Base-by-base conservation (phyloP, 2,329 filamentous ascomycete species). In the Curvularia spicifera region DNA sequence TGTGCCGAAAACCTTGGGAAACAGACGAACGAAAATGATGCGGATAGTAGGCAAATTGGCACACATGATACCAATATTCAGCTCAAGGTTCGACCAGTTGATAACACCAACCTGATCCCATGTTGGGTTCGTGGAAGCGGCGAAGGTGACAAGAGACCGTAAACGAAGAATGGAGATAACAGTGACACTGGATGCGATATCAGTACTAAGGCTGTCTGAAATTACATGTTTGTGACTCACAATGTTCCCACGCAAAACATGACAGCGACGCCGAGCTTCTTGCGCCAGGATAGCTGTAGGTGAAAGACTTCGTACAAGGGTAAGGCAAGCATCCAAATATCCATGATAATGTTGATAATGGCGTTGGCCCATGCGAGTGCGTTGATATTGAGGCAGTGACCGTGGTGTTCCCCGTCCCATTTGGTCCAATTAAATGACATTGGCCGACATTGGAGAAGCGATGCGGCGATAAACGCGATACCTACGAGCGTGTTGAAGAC, bases 131-230 rank as follows among this genome's bases (percentile, higher is more conserved):
- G 61, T 44, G 2, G 79, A 80, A 35, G 67, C 72, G 9, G 76
- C 77, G 59, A 82, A 81, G 43, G 68, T 60, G 46, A 82, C 74
- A 18, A 82, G 73, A 6, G 77, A 78, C 10, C 74, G 71, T 3
- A 82, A 69, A n/a, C 80, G 78, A 28, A 82, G 66, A 47, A 79
- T 75, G 48, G 79, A 81, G 31, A 81, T 73, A 22, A 81, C 57
- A 2, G 79, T 81, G 46, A 81, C 77, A 31, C 56, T 59, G 24
- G 37, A 29, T 31, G 12, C 12, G 18, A 15, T 4, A 29, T 59
- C 40, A 59, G 56, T 24, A 15, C 10, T 15, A 18, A 2, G 15
- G 29, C 20, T 24, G 8, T 1, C 22, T 4, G 12, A 24, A 31
- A 1, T 2, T 9, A 29, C 13, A 6, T 18, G 1, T 20, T n/a